phyloP scores from a whole-genome alignment of 352 stramenopile species.

The Pythium aquatile region DNA sequence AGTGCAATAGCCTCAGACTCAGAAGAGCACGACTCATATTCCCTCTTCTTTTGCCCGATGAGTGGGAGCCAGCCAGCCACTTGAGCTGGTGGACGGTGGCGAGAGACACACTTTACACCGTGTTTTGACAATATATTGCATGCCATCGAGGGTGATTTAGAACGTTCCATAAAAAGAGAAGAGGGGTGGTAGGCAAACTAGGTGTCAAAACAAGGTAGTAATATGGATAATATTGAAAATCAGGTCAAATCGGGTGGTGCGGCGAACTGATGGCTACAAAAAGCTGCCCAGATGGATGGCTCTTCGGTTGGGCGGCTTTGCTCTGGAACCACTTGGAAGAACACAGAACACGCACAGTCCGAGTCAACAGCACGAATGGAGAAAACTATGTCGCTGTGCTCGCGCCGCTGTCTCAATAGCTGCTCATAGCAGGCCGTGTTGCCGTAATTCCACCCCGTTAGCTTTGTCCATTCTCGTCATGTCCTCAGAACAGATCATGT shows the following conservation, averaged over 20 bases:
- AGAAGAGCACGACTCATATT: constrained; percentile 5
- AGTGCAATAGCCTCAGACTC: constrained; percentile 20
- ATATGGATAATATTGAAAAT: background rate
- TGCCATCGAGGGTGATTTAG: background rate
- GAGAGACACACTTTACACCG: constrained; percentile 18
- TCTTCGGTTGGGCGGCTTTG: constrained; percentile 3
- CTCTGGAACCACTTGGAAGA: constrained; percentile 3
- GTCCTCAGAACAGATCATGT: background rate
- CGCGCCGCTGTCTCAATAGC: background rate
- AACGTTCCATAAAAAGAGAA: constrained; percentile 3
- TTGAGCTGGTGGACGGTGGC: constrained; percentile 18
- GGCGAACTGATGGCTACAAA: constrained; percentile 5
- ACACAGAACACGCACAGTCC: constrained; percentile 5
- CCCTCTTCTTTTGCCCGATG: constrained; percentile 13
- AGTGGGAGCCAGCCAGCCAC: constrained; percentile 5
- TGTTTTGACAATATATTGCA: constrained; percentile 13
- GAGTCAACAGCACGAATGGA: background rate
- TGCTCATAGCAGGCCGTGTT: background rate
- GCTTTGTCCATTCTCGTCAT: background rate
- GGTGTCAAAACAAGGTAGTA: constrained; percentile 4
- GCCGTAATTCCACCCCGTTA: background rate
- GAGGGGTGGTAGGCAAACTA: background rate
- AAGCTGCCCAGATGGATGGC: constrained; percentile 6
- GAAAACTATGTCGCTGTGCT: background rate
- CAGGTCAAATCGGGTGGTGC: background rate